Percentiles rank a stretch among this genome's conserved stretches.
These are phyloP conservation scores for Akanthomyces dipterigenus DNA, from an alignment of 2,329 filamentous ascomycete species.

Conservation along the genomic window DNA sequence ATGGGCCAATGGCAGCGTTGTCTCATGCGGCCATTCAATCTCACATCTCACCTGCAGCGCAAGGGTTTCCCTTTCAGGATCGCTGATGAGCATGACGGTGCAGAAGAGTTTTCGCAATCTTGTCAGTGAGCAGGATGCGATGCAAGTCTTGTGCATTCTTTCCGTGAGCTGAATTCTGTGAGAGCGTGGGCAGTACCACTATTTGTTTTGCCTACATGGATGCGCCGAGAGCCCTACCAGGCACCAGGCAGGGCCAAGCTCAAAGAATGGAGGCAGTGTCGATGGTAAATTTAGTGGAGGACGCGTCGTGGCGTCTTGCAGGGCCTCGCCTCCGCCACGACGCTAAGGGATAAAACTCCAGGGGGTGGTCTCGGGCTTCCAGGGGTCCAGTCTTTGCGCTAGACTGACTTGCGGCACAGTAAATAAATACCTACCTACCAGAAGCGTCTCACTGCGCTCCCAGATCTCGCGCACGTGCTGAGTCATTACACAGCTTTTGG, in stretches of 20 bases:
- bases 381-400: neutral
- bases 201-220: neutral
- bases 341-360: neutral
- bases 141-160: neutral
- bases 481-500: neutral
- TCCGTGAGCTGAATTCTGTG: neutral
- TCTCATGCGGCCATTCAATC: neutral
- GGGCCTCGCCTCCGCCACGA: neutral
- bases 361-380: neutral
- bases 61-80: neutral
- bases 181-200: neutral
- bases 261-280: neutral
- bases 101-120: neutral
- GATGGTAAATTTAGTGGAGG: neutral
- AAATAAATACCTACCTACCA: too few relatives aligned
- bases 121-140: neutral
- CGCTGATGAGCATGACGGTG: neutral
- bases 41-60: constrained; percentile 5
- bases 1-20: neutral
- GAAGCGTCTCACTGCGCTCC: too few relatives aligned
- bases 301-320: neutral
- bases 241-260: too few relatives aligned
- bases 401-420: too few relatives aligned
- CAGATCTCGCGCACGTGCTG: neutral
- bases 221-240: neutral